Evolutionary conservation across 129 eudicot genomes (phyloP).

Genomic region (sunflower (Helianthus annuus)): DNA sequence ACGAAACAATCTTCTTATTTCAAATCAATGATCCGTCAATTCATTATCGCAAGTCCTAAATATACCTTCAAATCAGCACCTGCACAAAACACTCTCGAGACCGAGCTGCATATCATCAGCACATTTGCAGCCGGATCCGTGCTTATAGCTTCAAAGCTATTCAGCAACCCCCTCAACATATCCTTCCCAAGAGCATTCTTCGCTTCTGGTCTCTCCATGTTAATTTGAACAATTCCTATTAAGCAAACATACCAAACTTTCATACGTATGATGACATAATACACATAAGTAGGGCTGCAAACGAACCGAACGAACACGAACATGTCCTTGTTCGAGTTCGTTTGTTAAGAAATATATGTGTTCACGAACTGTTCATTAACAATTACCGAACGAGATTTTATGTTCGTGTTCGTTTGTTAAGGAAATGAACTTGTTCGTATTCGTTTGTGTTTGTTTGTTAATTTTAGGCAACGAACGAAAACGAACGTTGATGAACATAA

Average conservation of each 20-base stretch:
- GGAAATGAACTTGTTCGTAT: too few relatives aligned
- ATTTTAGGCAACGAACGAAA: too few relatives aligned
- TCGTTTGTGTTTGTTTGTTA: too few relatives aligned
- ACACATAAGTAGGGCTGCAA: neutral
- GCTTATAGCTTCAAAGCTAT: conserved; percentile 59
- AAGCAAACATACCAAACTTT: conserved; percentile 10
- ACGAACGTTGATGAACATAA: too few relatives aligned
- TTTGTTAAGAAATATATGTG: too few relatives aligned
- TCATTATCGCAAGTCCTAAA: conserved; percentile 1
- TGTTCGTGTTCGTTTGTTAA: too few relatives aligned
- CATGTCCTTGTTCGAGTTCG: too few relatives aligned
- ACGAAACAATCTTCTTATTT: neutral
- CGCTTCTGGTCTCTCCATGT: conserved; percentile 84
- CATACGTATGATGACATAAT: neutral
- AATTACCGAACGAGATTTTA: too few relatives aligned
- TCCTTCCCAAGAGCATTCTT: conserved; percentile 94
- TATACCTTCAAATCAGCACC: conserved; percentile 99
- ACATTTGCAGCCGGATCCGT: conserved; percentile 68
- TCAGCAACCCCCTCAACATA: conserved; percentile 68
- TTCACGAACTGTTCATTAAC: too few relatives aligned
- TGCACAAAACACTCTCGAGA: conserved; percentile 89
- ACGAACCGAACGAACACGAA: too few relatives aligned
- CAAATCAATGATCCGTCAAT: neutral
- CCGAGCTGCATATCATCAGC: conserved; percentile 87
- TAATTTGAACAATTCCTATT: conserved; percentile 74